phyloP scores from a whole-genome alignment of 2,329 filamentous ascomycete genomes.

The Helotiales sp. region DNA sequence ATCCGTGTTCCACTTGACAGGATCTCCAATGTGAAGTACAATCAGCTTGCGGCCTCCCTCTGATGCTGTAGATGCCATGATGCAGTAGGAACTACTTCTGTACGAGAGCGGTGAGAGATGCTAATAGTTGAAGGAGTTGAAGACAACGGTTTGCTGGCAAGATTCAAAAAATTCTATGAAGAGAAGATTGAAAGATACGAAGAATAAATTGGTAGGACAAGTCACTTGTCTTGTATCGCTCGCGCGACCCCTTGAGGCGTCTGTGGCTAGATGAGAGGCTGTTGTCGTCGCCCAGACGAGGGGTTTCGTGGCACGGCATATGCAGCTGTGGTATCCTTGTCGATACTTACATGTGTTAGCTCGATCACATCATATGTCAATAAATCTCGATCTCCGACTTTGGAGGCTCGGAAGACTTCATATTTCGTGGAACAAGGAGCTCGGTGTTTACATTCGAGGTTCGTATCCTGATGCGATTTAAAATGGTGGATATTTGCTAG shows the following conservation, averaged over 20 bases:
- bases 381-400: conserved; percentile 2
- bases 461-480: background rate
- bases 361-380: background rate
- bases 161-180: background rate
- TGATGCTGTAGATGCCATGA: conserved; percentile 22
- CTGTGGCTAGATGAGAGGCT: conserved; percentile 20
- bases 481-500: background rate
- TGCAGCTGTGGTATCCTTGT: conserved; percentile 11
- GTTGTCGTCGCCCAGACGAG: conserved; percentile 15
- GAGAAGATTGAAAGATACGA: background rate
- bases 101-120: conserved; percentile 15
- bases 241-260: conserved; percentile 15
- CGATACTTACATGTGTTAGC: background rate
- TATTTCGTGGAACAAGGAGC: background rate
- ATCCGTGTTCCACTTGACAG: conserved; percentile 41
- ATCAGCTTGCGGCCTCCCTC: conserved; percentile 32
- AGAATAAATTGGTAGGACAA: background rate
- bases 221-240: background rate
- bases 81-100: conserved; percentile 7
- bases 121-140: background rate
- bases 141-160: background rate
- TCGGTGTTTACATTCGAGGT: background rate
- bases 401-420: background rate
- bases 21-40: conserved; percentile 43
- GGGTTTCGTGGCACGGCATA: conserved; percentile 12